Conservation (phyloP, 2,329 filamentous ascomycete species). For the Pestalotiopsis sp. region DNA sequence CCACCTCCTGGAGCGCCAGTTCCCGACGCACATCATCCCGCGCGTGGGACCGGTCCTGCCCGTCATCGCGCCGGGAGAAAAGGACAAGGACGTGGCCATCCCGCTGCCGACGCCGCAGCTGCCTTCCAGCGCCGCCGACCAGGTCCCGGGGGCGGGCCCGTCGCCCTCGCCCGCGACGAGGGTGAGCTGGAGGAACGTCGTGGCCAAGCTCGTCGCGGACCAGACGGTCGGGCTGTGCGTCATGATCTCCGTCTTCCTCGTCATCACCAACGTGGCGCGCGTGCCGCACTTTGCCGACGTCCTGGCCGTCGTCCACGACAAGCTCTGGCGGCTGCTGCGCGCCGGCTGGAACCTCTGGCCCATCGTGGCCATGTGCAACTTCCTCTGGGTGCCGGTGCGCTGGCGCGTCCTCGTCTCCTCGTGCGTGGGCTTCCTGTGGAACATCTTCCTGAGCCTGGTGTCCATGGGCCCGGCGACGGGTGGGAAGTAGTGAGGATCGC, state of each 20-base stretch:
- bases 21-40: slow-evolving; percentile 29
- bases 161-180: background rate
- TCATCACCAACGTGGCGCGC: slow-evolving; percentile 37
- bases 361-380: slow-evolving; percentile 37
- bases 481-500: background rate
- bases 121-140: background rate
- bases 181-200: slow-evolving; percentile 36
- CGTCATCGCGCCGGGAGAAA: slow-evolving; percentile 25
- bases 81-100: slow-evolving; percentile 18
- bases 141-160: background rate
- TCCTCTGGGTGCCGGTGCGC: slow-evolving; percentile 37
- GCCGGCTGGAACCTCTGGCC: slow-evolving; percentile 42
- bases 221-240: slow-evolving; percentile 38
- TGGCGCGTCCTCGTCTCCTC: slow-evolving; percentile 37
- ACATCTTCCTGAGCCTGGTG: slow-evolving; percentile 38
- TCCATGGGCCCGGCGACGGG: slow-evolving; percentile 20
- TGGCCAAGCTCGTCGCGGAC: slow-evolving; percentile 37
- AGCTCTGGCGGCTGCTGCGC: slow-evolving; percentile 32
- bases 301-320: slow-evolving; percentile 28
- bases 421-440: slow-evolving; percentile 39
- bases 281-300: slow-evolving; percentile 27
- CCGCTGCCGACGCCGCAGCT: background rate
- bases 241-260: slow-evolving; percentile 35
- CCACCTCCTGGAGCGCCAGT: slow-evolving; percentile 36
- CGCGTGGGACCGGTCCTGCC: slow-evolving; percentile 19